phyloP scores from a whole-genome alignment of 1,284 basidiomycete genomes.

The Paramarasmius palmivorus region DNA sequence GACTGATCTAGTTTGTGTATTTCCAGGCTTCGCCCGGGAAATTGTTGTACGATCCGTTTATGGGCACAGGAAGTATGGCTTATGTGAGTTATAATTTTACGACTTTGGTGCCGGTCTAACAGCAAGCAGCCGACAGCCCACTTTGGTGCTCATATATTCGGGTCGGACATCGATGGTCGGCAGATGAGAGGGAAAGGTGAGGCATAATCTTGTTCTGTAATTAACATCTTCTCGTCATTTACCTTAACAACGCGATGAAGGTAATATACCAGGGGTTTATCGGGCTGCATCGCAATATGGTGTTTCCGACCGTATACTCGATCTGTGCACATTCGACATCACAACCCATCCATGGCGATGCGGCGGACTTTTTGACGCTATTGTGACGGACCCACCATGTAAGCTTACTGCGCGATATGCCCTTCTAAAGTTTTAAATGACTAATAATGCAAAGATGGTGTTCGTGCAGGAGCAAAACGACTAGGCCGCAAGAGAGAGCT shows the following conservation, averaged over 20 bases:
- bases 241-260: conserved; percentile 21
- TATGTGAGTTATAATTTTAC: conserved; percentile 54
- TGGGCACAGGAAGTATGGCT: conserved; percentile 95
- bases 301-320: conserved; percentile 73
- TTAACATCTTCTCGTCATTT: not conserved
- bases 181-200: conserved; percentile 93
- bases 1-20: conserved; percentile 2
- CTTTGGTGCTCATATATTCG: conserved; percentile 87
- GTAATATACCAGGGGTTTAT: conserved; percentile 69
- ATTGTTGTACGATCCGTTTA: conserved; percentile 94
- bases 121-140: conserved; percentile 69
- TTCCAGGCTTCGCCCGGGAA: conserved; percentile 82
- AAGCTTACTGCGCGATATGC: conserved; percentile 28
- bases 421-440: not conserved
- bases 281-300: conserved; percentile 88
- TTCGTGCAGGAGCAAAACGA: conserved; percentile 94
- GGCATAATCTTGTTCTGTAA: not conserved
- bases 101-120: not conserved
- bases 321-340: conserved; percentile 88
- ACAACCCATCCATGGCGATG: conserved; percentile 88
- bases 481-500: conserved; percentile 73
- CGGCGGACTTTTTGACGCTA: conserved; percentile 91
- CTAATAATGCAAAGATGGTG: conserved; percentile 69
- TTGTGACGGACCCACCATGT: conserved; percentile 94
- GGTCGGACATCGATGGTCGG: conserved; percentile 96